Evolutionary conservation across 1,284 basidiomycete genomes (phyloP), one percentile per base, ranked within the genome.

Genomic region (Gastroboletus turbinatus): DNA sequence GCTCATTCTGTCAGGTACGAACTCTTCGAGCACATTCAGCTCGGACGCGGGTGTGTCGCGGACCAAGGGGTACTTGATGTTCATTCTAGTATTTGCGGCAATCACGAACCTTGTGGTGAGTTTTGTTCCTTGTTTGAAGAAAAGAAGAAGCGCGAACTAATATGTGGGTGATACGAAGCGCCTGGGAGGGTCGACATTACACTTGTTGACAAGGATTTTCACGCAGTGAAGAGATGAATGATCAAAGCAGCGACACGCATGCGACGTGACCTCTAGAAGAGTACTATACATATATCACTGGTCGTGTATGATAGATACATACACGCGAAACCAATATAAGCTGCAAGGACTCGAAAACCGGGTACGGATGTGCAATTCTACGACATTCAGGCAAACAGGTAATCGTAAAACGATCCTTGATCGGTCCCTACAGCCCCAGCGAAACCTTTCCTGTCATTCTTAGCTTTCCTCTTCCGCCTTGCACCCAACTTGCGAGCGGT

Each of bases 21-120:
- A 82, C 52, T 73, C 85, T 0, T 78, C 81, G 5, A 76, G 75
- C 45, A 88, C 90, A 0, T 95, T 96, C 72, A 77, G 75, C 27
- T 70, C 75, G 16, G 74, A 78, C 36, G 73, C 73, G 5, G 75
- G 79, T 13, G 71, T 82, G 51, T 82, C 76, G 39, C 81, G 84
- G 50, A 87, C 86, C 46, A 88, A 87, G 65, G 79, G 75, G n/a
- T 92, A 93, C 67, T 79, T 94, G 74, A 80, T 85, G 16, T 90
- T 92, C 69, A 86, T 94, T 59, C 79, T 94, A 30, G 78, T 81
- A 17, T 92, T 93, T 64, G 90, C 91, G 21, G 88, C 89, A 3
- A 78, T 91, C 55, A 87, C 85, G 17, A 91, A 88, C 65, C 72
- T 80, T 51, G 83, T 90, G 61, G 78, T 79, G 57, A 64, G 78